Percentiles rank a stretch among this genome's conserved stretches.
Conservation (phyloP, 768 basidiomycete genomes). For the Clathrus columnatus region DNA sequence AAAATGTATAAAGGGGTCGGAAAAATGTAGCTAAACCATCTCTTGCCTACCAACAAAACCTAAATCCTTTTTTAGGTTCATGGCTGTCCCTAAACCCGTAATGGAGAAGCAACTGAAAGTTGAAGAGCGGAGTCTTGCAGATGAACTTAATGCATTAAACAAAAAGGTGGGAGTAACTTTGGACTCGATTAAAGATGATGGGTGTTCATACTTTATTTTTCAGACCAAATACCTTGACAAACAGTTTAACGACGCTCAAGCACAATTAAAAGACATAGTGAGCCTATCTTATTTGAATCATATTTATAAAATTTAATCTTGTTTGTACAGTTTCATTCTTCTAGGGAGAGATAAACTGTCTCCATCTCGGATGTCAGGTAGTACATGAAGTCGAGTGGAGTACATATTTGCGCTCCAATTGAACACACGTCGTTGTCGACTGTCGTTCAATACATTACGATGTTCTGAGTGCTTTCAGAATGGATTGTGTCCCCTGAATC, state of each 20-base stretch:
- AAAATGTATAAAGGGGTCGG: constrained; percentile 93
- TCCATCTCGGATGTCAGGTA: too few relatives aligned
- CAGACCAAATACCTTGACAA: constrained; percentile 90
- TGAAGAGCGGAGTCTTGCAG: constrained; percentile 76
- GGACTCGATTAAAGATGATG: neutral
- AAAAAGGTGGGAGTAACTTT: constrained; percentile 62
- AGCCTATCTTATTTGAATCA: too few relatives aligned
- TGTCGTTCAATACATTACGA: too few relatives aligned
- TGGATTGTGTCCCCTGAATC: too few relatives aligned
- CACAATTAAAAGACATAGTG: constrained; percentile 79
- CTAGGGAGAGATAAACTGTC: too few relatives aligned
- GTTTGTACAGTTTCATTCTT: neutral
- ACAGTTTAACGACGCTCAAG: constrained; percentile 84
- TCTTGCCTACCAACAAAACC: constrained; percentile 5
- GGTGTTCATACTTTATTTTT: neutral
- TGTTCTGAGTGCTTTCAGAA: too few relatives aligned
- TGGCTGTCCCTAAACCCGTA: constrained; percentile 70
- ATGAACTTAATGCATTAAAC: constrained; percentile 70
- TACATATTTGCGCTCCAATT: too few relatives aligned
- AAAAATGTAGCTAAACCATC: constrained; percentile 58
- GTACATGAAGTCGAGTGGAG: too few relatives aligned
- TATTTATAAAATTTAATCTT: too few relatives aligned
- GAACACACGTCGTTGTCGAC: too few relatives aligned
- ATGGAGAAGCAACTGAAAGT: constrained; percentile 69
- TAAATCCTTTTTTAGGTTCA: constrained; percentile 53